A percentile compares a stretch with the other conserved stretches of the same genome.
These are phyloP conservation scores for Dryas alaskensis DNA, from an alignment of 306 rosid species.

Conservation along the genomic window DNA sequence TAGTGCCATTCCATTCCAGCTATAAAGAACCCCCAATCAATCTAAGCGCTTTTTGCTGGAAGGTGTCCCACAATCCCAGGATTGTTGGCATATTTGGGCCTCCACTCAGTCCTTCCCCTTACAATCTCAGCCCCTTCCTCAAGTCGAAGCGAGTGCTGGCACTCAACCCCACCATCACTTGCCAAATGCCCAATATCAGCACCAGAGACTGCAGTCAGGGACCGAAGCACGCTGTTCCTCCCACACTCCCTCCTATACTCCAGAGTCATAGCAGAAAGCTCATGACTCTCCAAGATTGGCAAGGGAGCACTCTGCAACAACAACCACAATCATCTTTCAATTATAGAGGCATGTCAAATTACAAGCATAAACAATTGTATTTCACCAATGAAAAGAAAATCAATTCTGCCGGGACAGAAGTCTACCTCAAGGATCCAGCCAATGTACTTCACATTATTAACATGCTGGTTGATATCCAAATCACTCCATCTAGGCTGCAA, in stretches of 20 bases:
- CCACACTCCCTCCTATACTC: conserved; percentile 99
- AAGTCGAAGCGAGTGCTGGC: conserved; percentile 91
- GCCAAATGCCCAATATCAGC: conserved; percentile 54
- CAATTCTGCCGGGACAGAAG: not conserved
- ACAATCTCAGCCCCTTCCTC: conserved; percentile 86
- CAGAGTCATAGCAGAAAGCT: conserved; percentile 68
- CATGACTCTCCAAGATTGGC: conserved; percentile 88
- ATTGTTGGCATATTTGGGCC: conserved; percentile 65
- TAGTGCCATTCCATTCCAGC: conserved; percentile 32
- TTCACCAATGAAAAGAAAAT: not conserved
- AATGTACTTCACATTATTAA: conserved; percentile 97
- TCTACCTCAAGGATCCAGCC: conserved; percentile 99
- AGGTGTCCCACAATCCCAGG: conserved; percentile 39
- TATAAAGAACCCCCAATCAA: conserved; percentile 6
- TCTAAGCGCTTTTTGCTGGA: conserved; percentile 57
- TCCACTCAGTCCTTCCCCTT: conserved; percentile 89
- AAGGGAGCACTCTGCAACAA: conserved; percentile 86
- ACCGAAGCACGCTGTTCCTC: conserved; percentile 89
- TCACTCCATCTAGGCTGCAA: conserved; percentile 96
- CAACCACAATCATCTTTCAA: conserved; percentile 19
- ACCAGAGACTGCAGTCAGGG: conserved; percentile 63
- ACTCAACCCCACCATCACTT: conserved; percentile 56
- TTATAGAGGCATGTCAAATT: not conserved
- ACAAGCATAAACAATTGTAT: not conserved
- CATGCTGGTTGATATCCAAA: conserved; percentile 94